A percentile compares a stretch with the other conserved stretches of the same genome.
These are phyloP conservation scores for Lichtheimia corymbifera DNA, from an alignment of 371 early-diverging fungal species.

Conservation along the genomic window DNA sequence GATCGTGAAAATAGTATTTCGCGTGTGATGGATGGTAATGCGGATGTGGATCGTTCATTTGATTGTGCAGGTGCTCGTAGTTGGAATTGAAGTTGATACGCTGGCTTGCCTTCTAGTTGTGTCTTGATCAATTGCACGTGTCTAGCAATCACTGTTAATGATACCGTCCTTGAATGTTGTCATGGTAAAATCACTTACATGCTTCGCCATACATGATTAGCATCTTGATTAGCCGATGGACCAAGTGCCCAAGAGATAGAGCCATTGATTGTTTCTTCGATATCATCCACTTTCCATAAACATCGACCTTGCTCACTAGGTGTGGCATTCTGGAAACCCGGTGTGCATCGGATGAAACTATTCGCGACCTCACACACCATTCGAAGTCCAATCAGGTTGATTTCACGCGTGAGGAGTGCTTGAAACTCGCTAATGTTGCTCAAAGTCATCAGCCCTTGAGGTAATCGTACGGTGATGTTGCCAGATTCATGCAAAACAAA, in stretches of 20 bases:
- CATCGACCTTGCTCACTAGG: slow-evolving; percentile 29
- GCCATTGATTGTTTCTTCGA: slow-evolving; percentile 49
- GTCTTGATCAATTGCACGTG: slow-evolving; percentile 17
- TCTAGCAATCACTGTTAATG: slow-evolving; percentile 10
- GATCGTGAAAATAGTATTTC: slow-evolving; percentile 14
- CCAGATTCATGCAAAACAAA: slow-evolving; percentile 33
- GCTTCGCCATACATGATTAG: slow-evolving; percentile 28
- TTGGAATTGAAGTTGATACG: slow-evolving; percentile 26
- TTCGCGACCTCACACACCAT: slow-evolving; percentile 50
- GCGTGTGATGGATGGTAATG: slow-evolving; percentile 11
- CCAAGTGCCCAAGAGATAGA: slow-evolving; percentile 29
- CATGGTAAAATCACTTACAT: slow-evolving; percentile 29
- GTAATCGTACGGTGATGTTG: slow-evolving; percentile 38
- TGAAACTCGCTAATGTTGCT: slow-evolving; percentile 45
- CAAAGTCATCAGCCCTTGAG: slow-evolving; percentile 43
- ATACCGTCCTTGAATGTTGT: neutral
- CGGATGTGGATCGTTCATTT: neutral
- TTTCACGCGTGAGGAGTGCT: slow-evolving; percentile 42
- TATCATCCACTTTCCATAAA: slow-evolving; percentile 48
- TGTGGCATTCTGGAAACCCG: slow-evolving; percentile 12
- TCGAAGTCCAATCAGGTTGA: slow-evolving; percentile 44
- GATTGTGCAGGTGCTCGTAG: slow-evolving; percentile 4
- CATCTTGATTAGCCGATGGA: neutral
- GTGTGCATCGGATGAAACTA: slow-evolving; percentile 28
- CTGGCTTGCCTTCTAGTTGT: slow-evolving; percentile 9